Evolutionary conservation across 2,329 filamentous ascomycete genomes (phyloP), one percentile per base, ranked within the genome.

Genomic region (Fusarium sp.): DNA sequence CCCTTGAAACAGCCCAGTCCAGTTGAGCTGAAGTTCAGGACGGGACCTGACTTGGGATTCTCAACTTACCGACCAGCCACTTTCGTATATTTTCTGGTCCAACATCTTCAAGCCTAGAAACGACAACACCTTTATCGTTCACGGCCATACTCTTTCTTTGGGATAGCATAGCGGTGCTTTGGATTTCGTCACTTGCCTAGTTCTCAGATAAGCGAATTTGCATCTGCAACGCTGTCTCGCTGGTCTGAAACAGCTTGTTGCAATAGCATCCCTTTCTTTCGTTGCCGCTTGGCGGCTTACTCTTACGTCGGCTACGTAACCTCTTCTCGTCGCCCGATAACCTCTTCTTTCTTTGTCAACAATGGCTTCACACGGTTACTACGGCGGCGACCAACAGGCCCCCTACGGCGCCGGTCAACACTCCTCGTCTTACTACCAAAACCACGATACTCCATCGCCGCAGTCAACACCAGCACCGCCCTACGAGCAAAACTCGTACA

Each of bases 341-440:
- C 41, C 44, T 29, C n/a, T 53, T 43, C 43, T 34, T 58, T 48
- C 45, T 45, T 48, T 55, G 46, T 45, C 57, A 67, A 68, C 18
- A 52, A 91, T 91, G 89, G 86, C 88, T 46, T 84, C 87, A 69
- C 86, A 90, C 82, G 87, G 91, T 81, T 92, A 92, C 72, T 71
- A 80, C 63, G 76, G 74, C 80, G 83, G 85, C 74, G 76, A 85
- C 72, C 77, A 80, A 64, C 78, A 74, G 73, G 75, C 76, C 67
- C 76, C 78, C 67, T 75, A 79, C 74, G 75, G 75, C 76, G 75
- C 74, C 74, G 72, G 80, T 70, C 69, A 78, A 69, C 76, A 81
- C 76, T 71, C 82, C 66, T 76, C 82, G 63, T 80, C 84, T 62
- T 83, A 85, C 74, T 80, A 81, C 61, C 78, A 77, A 61, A 70